These are phyloP conservation scores for Solanum sejunctum DNA, from an alignment of 257 asterid species.

Conservation along the genomic window DNA sequence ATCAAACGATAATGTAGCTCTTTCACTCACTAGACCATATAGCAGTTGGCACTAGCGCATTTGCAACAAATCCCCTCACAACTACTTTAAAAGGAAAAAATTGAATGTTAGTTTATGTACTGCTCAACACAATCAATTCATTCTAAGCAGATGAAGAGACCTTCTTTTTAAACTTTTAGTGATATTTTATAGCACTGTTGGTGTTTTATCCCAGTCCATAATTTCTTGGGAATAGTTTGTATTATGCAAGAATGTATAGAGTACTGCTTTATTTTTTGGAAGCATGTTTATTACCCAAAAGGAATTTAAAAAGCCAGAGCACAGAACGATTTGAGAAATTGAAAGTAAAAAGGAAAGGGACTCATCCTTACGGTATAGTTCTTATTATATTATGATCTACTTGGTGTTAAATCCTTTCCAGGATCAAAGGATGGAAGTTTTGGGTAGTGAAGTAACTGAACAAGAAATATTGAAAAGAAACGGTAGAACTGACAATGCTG, in stretches of 20 bases:
- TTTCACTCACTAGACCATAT: too few species aligned
- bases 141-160: not conserved
- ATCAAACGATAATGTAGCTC: too few species aligned
- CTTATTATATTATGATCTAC: not conserved
- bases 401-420: constrained; percentile 8
- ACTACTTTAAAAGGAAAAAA: not conserved
- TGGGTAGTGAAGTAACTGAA: constrained; percentile 97
- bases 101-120: not conserved
- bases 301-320: not conserved
- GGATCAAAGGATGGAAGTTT: constrained; percentile 95
- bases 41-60: too few species aligned
- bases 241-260: not conserved
- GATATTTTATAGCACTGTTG: not conserved
- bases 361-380: not conserved
- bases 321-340: not conserved
- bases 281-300: not conserved
- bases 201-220: not conserved
- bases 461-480: constrained; percentile 83
- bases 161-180: not conserved
- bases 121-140: not conserved
- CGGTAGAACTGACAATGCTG: constrained; percentile 53
- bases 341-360: not conserved
- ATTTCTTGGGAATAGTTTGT: not conserved
- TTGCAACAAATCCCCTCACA: too few species aligned
- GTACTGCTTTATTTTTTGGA: not conserved